Base-by-base conservation (phyloP, 73 alveolate species). In the Blepharisma japonicum region DNA sequence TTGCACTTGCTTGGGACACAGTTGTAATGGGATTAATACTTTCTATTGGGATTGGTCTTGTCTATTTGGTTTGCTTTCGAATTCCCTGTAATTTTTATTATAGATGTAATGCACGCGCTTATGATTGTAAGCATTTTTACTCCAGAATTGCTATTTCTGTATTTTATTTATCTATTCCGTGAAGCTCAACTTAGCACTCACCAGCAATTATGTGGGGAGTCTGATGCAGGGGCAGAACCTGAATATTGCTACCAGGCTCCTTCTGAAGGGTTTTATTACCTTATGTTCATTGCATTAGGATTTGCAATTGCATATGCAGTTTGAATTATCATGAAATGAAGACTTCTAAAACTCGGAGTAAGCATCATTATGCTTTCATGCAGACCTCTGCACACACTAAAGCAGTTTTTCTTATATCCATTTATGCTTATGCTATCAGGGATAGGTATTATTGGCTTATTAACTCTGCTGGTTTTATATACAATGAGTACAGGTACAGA, bases 401-500 rank as follows among this genome's bases (percentile, higher is more conserved):
- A 70, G 61, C 80, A 45, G 32, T 14, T 70, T 70, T 70, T 39
- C 61, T 47, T 70, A 7, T 70, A 70, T 6, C 56, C 68, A 11
- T 47, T 70, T 9, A 70, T 70, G 74, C 74, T 14, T 7, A 7
- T 70, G 14, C 61, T 70, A n/a, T 47, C 27, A 39, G 80, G 80
- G 20, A 39, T n/a, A 1, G 45, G 11, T 39, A 45, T 70, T 11
- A 9, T 70, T 11, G 66, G 80, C 27, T 45, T 70, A 9, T 70
- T 70, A 45, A 7, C 20, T 70, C 11, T 45, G 3, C 3, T 70
- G 11, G 27, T 70, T 2, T 38, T 45, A 47, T 70, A 70, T 45
- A 70, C 66, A 9, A 70, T 70, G 80, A 18, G 71, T 14, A 70
- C 80, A 39, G 80, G 80, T 39, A 70, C 61, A 9, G 45, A 14